These are phyloP conservation scores for Cyathus striatus DNA, from an alignment of 768 basidiomycete species.

Conservation along the genomic window DNA sequence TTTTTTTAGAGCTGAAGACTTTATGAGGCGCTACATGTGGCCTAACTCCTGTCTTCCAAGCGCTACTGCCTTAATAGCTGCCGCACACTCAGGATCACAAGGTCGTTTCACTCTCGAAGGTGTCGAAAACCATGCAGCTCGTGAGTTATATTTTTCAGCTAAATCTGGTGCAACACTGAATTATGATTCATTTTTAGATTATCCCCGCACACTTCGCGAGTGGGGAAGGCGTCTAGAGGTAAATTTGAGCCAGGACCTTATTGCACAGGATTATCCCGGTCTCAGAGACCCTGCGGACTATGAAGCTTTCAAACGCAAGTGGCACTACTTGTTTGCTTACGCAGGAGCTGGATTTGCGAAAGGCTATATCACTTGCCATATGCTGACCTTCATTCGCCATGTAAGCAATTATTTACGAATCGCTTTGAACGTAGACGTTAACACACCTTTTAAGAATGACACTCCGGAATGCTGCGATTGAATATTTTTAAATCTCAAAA, in stretches of 20 bases:
- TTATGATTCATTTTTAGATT: no score
- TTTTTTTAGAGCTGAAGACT: constrained; percentile 60
- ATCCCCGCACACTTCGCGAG: constrained; percentile 89
- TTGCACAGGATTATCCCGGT: constrained; percentile 55
- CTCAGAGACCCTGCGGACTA: constrained; percentile 53
- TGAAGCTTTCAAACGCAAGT: constrained; percentile 72
- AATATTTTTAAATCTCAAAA: constrained; percentile 6
- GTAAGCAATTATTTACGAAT: constrained; percentile 29
- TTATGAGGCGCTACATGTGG: constrained; percentile 89
- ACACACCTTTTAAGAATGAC: constrained; percentile 35
- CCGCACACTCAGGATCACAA: constrained; percentile 63
- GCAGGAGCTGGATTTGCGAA: constrained; percentile 76
- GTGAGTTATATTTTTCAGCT: constrained; percentile 39
- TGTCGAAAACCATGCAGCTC: constrained; percentile 81
- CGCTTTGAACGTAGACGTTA: background rate
- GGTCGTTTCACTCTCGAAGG: constrained; percentile 78
- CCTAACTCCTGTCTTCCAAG: constrained; percentile 86
- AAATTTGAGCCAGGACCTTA: constrained; percentile 54
- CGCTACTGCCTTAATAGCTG: constrained; percentile 73
- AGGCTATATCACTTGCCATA: constrained; percentile 79
- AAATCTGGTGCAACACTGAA: no score
- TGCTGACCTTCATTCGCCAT: constrained; percentile 69
- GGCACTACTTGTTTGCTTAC: constrained; percentile 82
- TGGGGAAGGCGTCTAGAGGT: constrained; percentile 77
- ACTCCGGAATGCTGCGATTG: constrained; percentile 15